phyloP scores from a whole-genome alignment of 2,329 filamentous ascomycete genomes.

The Alternaria metachromatica region DNA sequence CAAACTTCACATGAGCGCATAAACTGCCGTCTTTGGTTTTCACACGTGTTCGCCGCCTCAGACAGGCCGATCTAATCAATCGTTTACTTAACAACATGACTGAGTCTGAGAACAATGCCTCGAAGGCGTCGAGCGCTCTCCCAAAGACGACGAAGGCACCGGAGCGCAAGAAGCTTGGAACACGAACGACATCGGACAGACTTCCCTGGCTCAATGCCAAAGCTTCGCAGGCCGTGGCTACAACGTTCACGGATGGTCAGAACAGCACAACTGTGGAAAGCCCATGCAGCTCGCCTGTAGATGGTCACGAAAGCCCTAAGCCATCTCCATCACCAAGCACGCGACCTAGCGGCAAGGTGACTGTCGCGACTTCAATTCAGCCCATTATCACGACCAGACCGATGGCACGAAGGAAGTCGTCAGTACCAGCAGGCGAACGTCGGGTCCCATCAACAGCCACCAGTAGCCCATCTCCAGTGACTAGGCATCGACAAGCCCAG shows the following conservation, averaged over 20 bases:
- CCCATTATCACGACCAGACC: not conserved
- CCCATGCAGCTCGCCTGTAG: constrained; percentile 2
- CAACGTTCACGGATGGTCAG: not conserved
- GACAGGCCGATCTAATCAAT: not conserved
- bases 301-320: constrained; percentile 4
- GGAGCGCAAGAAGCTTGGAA: constrained; percentile 16
- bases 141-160: not conserved
- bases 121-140: not conserved
- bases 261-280: not conserved
- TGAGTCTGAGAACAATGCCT: not conserved
- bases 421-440: constrained; percentile 7
- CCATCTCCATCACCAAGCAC: constrained; percentile 12
- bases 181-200: constrained; percentile 20
- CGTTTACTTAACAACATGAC: not conserved
- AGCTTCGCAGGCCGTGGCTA: constrained; percentile 6
- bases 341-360: constrained; percentile 6
- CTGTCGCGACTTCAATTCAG: not conserved
- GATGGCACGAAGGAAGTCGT: constrained; percentile 10
- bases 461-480: constrained; percentile 25
- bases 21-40: not conserved
- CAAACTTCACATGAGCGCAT: not conserved
- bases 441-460: constrained; percentile 7
- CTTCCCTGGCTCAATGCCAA: constrained; percentile 44
- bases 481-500: constrained; percentile 22
- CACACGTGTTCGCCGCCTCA: not conserved